A percentile compares a stretch with the other conserved stretches of the same genome.
Evolutionary conservation across 192 early-diverging fungal species (phyloP).

Genomic region (Physocladia obscura): DNA sequence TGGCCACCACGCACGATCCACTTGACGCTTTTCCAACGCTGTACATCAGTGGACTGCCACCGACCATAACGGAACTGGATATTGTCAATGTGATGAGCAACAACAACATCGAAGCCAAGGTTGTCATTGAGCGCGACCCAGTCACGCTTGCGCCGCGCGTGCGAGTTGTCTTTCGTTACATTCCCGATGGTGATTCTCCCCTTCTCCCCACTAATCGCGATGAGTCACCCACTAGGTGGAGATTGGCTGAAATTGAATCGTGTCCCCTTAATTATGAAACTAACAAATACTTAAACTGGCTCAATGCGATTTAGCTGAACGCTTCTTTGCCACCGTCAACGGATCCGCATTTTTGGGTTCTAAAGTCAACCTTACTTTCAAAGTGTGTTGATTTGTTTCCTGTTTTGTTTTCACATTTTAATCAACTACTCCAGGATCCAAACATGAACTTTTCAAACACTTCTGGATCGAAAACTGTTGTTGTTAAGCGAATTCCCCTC

Average conservation of each 20-base stretch:
- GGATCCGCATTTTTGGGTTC: constrained; percentile 49
- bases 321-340: constrained; percentile 54
- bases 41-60: constrained; percentile 48
- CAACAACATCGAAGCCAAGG: constrained; percentile 50
- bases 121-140: constrained; percentile 43
- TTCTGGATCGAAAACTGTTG: constrained; percentile 49
- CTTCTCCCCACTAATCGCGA: not conserved
- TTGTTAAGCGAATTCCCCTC: constrained; percentile 50
- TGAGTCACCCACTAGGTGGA: not conserved
- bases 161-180: constrained; percentile 48
- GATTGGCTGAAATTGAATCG: constrained; percentile 9
- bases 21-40: constrained; percentile 47
- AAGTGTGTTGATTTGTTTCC: too few relatives aligned
- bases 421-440: constrained; percentile 32
- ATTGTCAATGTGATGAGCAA: constrained; percentile 47
- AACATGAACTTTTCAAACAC: constrained; percentile 56
- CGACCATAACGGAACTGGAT: constrained; percentile 48
- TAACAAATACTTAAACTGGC: not conserved
- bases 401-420: too few relatives aligned
- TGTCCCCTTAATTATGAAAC: not conserved
- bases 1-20: constrained; percentile 27
- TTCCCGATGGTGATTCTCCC: constrained; percentile 38
- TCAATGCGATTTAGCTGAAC: constrained; percentile 32
- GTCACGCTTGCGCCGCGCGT: constrained; percentile 35
- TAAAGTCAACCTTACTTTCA: constrained; percentile 50